Conservation (phyloP, 176 grass and related monocot genomes). For the Aegilops umbellulata region DNA sequence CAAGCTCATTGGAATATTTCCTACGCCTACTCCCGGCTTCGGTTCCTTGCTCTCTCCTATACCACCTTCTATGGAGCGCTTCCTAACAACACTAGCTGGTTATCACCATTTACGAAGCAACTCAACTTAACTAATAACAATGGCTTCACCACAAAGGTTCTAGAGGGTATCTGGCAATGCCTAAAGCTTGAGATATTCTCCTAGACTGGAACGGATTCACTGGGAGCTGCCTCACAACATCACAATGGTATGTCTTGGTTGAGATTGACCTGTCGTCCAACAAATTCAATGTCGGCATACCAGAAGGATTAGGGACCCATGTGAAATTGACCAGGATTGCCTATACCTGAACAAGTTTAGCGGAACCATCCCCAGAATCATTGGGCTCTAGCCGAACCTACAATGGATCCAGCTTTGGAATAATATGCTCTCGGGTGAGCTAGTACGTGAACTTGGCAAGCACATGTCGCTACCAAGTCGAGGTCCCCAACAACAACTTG, state of each 20-base stretch:
- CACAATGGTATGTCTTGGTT: neutral
- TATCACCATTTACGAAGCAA: too few species aligned
- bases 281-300: constrained; percentile 42
- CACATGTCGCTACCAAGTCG: constrained; percentile 43
- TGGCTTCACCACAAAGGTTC: constrained; percentile 34
- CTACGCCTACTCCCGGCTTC: too few species aligned
- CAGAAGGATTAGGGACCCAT: constrained; percentile 25
- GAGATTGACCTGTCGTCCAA: constrained; percentile 52
- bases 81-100: too few species aligned
- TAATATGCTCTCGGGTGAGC: constrained; percentile 42
- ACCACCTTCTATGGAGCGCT: too few species aligned
- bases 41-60: too few species aligned
- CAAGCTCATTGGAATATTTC: too few species aligned
- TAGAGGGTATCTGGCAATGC: constrained; percentile 33
- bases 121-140: too few species aligned
- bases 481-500: constrained; percentile 44
- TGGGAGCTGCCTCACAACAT: constrained; percentile 6
- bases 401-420: constrained; percentile 17
- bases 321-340: constrained; percentile 20
- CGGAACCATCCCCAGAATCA: constrained; percentile 45
- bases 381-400: constrained; percentile 37
- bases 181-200: constrained; percentile 25
- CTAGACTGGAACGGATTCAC: constrained; percentile 25
- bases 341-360: constrained; percentile 44
- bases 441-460: constrained; percentile 51